Evolutionary conservation across 306 rosid species (phyloP), one percentile per base, ranked within the genome.

Genomic region (Hippophae tibetana): DNA sequence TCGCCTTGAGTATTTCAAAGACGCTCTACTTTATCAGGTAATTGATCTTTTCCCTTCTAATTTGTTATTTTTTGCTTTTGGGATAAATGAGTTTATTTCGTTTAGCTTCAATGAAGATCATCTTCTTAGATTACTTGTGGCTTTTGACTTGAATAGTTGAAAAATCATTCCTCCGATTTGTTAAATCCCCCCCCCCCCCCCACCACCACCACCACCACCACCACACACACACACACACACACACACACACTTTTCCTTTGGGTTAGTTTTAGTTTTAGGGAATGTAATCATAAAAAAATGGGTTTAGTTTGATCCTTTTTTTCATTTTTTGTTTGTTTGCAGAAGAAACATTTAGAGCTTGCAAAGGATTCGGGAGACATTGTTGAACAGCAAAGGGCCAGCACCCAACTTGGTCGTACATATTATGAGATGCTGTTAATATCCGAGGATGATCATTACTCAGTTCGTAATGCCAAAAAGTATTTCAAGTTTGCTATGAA

Each of bases 391-490:
- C 98, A 87, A 71, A 72, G 93, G 46, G 98, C 96, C 43, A 81
- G 72, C 65, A 92, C 95, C 3, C 98, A 92, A 67, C 84, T 92
- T 8, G 98, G 98, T 53, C 96, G 95, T 61, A 87, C 98, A 48
- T 87, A 87, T 64, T 70, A 78, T 43, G 96, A 85, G 9, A 47
- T 85, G 61, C 81, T 78, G 67, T 45, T 77, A 59, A 77, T 56
- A 65, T 82, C 84, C 0, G 78, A 83, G 0, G 78, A 85, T 25
- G 93, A 92, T 13, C 93, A 87, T 46, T 56, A 54, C 57, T 85
- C 87, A 0, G 65, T 80, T 45, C 75, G 78, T 45, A 92, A 80
- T 65, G 95, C 95, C 41, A 87, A 76, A 81, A 88, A 87, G 75
- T 85, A 87, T 73, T 87, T 85, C 58, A 82, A 78, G 69, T 64